These are phyloP conservation scores for Penicillium pancosmium DNA, from an alignment of 495 filamentous ascomycete species.

Conservation along the genomic window DNA sequence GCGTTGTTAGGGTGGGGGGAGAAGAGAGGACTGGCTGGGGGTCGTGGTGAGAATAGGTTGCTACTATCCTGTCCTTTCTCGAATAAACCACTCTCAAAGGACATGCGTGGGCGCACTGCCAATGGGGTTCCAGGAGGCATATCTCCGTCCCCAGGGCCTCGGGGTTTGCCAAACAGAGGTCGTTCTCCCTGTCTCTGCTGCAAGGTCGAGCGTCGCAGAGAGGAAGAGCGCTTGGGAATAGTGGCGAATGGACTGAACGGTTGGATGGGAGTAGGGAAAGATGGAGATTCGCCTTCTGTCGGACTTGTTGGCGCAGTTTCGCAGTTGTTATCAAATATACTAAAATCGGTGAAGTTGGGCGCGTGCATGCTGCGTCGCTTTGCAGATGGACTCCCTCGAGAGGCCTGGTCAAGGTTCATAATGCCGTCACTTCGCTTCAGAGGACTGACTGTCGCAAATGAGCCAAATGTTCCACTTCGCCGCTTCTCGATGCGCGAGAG, in stretches of 20 bases:
- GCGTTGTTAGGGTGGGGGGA: slow-evolving; percentile 33
- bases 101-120: slow-evolving; percentile 67
- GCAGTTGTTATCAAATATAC: slow-evolving; percentile 64
- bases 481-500: slow-evolving; percentile 50
- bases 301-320: slow-evolving; percentile 31
- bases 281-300: slow-evolving; percentile 28
- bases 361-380: slow-evolving; percentile 86
- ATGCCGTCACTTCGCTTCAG: slow-evolving; percentile 89
- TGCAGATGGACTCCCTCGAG: slow-evolving; percentile 78
- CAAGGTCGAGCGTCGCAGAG: slow-evolving; percentile 81
- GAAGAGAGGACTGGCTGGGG: slow-evolving; percentile 39
- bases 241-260: slow-evolving; percentile 46
- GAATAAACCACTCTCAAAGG: slow-evolving; percentile 71
- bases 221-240: slow-evolving; percentile 60
- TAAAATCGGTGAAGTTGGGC: slow-evolving; percentile 62
- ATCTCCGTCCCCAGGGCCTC: slow-evolving; percentile 39
- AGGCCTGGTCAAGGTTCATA: slow-evolving; percentile 80
- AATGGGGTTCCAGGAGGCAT: slow-evolving; percentile 29
- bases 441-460: slow-evolving; percentile 72
- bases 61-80: slow-evolving; percentile 63
- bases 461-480: slow-evolving; percentile 48
- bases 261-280: slow-evolving; percentile 29
- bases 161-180: slow-evolving; percentile 56
- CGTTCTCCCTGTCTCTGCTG: slow-evolving; percentile 76
- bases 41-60: slow-evolving; percentile 55